phyloP scores from a whole-genome alignment of 1,284 basidiomycete species.

The Apiotrichum brassicae region DNA sequence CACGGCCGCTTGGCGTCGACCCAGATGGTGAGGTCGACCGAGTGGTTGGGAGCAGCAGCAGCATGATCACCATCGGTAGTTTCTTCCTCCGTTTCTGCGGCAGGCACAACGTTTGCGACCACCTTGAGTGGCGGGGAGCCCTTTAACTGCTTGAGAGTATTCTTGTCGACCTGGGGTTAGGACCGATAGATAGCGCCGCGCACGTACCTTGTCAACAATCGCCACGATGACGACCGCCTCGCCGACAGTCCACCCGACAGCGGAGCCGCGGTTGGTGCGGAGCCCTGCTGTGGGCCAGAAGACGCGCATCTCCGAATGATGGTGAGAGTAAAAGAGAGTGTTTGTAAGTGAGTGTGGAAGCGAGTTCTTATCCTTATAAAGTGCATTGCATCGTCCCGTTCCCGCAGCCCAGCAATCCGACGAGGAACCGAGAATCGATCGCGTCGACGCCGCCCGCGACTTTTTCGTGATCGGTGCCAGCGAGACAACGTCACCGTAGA shows the following conservation, averaged over 20 bases:
- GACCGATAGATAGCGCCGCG: not conserved
- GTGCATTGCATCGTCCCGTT: too few species aligned
- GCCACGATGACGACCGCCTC: constrained; percentile 22
- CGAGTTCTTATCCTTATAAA: too few species aligned
- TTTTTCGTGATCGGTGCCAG: too few species aligned
- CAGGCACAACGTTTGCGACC: not conserved
- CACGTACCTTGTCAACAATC: constrained; percentile 14
- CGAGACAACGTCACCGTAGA: too few species aligned
- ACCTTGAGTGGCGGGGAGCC: constrained; percentile 1
- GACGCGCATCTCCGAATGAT: constrained; percentile 22
- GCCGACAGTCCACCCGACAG: constrained; percentile 26
- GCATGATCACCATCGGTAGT: not conserved
- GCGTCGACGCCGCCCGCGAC: too few species aligned
- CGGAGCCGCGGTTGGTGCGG: constrained; percentile 8
- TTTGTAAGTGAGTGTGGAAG: too few species aligned
- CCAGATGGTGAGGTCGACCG: not conserved
- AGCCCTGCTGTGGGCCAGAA: constrained; percentile 31
- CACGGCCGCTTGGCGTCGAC: constrained; percentile 5
- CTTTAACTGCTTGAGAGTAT: not conserved
- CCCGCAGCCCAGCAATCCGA: too few species aligned
- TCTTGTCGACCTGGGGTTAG: not conserved
- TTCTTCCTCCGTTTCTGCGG: not conserved
- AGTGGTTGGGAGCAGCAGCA: not conserved
- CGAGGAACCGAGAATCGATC: too few species aligned
- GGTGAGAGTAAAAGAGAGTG: too few species aligned